Conservation (phyloP, 2,329 filamentous ascomycete species). For the Rutstroemia sp. region DNA sequence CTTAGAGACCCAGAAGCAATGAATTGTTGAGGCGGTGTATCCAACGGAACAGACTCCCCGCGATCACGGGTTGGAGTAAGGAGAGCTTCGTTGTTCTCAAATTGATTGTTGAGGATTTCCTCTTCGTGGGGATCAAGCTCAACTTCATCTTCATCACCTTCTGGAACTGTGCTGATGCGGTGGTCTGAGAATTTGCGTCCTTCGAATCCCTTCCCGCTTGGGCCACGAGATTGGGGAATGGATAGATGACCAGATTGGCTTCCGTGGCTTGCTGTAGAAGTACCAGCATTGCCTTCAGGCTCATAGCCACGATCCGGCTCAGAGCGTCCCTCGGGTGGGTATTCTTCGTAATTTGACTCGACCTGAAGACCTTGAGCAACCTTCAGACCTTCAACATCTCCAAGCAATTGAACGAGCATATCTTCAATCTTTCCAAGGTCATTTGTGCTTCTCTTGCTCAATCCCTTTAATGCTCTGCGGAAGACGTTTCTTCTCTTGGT, state of each 20-base stretch:
- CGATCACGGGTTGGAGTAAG: constrained; percentile 53
- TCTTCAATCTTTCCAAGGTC: constrained; percentile 85
- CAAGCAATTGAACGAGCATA: constrained; percentile 85
- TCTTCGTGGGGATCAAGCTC: constrained; percentile 40
- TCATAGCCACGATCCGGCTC: constrained; percentile 73
- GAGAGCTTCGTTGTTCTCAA: constrained; percentile 51
- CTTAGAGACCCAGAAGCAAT: constrained; percentile 42
- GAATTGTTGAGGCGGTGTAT: constrained; percentile 49
- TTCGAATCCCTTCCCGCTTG: constrained; percentile 30
- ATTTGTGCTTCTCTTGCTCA: constrained; percentile 80
- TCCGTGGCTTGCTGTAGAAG: constrained; percentile 61
- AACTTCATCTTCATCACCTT: constrained; percentile 65
- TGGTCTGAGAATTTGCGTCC: constrained; percentile 58
- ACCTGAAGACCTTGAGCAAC: constrained; percentile 41
- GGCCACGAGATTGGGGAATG: constrained; percentile 41
- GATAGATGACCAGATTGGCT: constrained; percentile 73
- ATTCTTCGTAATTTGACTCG: constrained; percentile 59
- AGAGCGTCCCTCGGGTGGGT: constrained; percentile 54
- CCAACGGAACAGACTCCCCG: constrained; percentile 46
- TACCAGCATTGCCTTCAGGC: constrained; percentile 71
- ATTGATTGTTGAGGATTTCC: constrained; percentile 44
- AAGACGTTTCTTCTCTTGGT: constrained; percentile 91
- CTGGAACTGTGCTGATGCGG: constrained; percentile 83
- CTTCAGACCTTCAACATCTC: constrained; percentile 82
- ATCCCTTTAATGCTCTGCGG: constrained; percentile 81